These are phyloP conservation scores for Zangia roseola DNA, from an alignment of 768 basidiomycete genomes.

Conservation along the genomic window DNA sequence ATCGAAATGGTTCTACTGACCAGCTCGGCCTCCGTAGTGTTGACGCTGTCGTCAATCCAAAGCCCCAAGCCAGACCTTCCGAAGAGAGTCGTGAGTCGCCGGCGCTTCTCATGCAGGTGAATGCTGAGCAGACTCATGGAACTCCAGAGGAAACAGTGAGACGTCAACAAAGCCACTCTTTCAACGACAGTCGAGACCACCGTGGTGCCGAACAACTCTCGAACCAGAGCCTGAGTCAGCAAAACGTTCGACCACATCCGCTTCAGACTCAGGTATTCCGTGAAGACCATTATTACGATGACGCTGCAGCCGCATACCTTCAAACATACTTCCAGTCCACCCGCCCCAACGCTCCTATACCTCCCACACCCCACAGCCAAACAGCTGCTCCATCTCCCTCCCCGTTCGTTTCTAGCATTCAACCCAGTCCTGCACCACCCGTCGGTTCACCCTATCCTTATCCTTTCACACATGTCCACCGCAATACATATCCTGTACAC, in stretches of 20 bases:
- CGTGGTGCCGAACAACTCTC: conserved; percentile 22
- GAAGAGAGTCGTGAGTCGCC: conserved; percentile 32
- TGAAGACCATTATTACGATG: conserved; percentile 65
- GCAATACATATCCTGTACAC: conserved; percentile 42
- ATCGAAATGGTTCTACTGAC: conserved; percentile 58
- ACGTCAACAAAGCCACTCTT: conserved; percentile 21
- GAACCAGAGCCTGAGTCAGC: conserved; percentile 13
- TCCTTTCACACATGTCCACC: conserved; percentile 71
- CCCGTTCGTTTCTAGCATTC: conserved; percentile 55
- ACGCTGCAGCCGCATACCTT: conserved; percentile 57
- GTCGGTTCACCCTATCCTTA: conserved; percentile 79
- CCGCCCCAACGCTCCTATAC: conserved; percentile 74
- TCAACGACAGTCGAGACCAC: conserved; percentile 18
- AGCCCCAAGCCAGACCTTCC: conserved; percentile 28
- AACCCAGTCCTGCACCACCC: conserved; percentile 53
- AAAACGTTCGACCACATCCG: conserved; percentile 37
- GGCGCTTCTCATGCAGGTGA: conserved; percentile 3
- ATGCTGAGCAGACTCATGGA: conserved; percentile 16
- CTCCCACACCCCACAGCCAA: conserved; percentile 76
- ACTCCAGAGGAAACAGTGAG: conserved; percentile 18
- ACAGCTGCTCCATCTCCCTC: conserved; percentile 74
- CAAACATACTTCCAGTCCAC: conserved; percentile 57
- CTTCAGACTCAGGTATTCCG: conserved; percentile 42
- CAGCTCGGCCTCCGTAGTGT: conserved; percentile 60
- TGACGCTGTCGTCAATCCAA: conserved; percentile 55